These are phyloP conservation scores for Populus alba DNA, from an alignment of 345 rosid species.

Conservation along the genomic window DNA sequence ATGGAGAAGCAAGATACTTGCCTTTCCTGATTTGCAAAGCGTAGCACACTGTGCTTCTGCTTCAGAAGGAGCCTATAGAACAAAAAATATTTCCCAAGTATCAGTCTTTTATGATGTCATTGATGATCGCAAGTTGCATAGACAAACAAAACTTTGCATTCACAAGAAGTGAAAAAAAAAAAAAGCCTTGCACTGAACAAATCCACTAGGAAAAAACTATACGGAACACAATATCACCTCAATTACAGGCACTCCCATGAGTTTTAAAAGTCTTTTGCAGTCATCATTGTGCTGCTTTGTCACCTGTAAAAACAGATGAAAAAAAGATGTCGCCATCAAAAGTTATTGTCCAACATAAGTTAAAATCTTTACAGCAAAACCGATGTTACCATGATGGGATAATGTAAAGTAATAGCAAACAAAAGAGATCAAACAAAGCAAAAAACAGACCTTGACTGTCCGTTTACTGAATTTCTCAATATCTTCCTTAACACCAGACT, in stretches of 20 bases:
- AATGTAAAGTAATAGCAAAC: background rate
- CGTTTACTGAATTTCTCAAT: conserved; percentile 93
- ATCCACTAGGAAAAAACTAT: background rate
- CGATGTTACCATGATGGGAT: background rate
- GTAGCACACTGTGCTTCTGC: conserved; percentile 95
- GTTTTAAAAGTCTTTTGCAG: conserved; percentile 76
- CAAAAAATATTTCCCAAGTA: conserved; percentile 16
- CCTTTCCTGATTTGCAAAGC: conserved; percentile 87
- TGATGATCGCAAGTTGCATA: background rate
- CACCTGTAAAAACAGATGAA: conserved; percentile 46
- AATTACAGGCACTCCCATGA: conserved; percentile 92
- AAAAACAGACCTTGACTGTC: conserved; percentile 65
- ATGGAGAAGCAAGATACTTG: conserved; percentile 25
- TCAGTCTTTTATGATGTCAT: conserved; percentile 1
- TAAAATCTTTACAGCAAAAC: background rate
- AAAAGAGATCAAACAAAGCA: background rate
- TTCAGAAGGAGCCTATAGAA: conserved; percentile 80
- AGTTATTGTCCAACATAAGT: background rate
- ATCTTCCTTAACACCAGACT: conserved; percentile 81
- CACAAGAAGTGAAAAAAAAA: background rate
- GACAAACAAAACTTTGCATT: background rate
- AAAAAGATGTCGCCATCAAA: background rate
- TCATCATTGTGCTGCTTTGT: conserved; percentile 88
- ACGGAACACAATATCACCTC: conserved; percentile 46
- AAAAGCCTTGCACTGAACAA: background rate